Conservation (phyloP, 352 stramenopile species). For the Phytophthora pseudosyringae region DNA sequence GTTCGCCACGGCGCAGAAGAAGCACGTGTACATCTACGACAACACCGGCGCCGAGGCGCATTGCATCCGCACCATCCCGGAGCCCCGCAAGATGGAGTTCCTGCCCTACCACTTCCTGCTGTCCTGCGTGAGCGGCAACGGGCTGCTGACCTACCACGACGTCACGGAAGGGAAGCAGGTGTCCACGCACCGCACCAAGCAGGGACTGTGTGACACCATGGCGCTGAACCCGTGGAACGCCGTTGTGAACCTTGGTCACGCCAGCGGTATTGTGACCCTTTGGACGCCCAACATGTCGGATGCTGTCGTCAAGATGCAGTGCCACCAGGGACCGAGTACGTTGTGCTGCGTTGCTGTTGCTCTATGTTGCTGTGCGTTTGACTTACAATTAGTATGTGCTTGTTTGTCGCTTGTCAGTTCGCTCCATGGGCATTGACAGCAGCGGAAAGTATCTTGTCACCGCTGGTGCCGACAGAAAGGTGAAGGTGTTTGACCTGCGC, state of each 20-base stretch:
- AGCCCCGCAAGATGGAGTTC: constrained; percentile 95
- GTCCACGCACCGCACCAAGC: constrained; percentile 91
- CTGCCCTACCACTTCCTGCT: constrained; percentile 99
- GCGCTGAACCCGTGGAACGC: constrained; percentile 97
- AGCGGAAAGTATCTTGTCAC: constrained; percentile 97
- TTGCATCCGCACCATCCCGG: constrained; percentile 92
- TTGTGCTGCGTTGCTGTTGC: constrained; percentile 9
- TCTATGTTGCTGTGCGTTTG: not conserved
- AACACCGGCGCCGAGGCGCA: constrained; percentile 97
- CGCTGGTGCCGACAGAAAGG: constrained; percentile 92
- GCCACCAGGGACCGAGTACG: constrained; percentile 95
- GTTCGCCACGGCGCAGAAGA: constrained; percentile 97
- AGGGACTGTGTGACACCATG: constrained; percentile 93
- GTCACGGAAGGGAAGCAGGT: constrained; percentile 95
- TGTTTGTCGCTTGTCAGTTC: constrained; percentile 52
- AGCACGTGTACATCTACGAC: constrained; percentile 99
- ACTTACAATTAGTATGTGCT: constrained; percentile 20
- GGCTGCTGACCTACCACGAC: constrained; percentile 96
- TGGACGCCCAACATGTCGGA: constrained; percentile 96
- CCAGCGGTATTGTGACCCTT: constrained; percentile 98
- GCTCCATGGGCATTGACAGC: constrained; percentile 93
- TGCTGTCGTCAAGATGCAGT: constrained; percentile 98
- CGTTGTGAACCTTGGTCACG: constrained; percentile 96
- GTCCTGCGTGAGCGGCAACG: constrained; percentile 92
- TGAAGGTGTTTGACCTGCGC: constrained; percentile 98